A percentile compares a stretch with the other conserved stretches of the same genome.
These are phyloP conservation scores for Schwanniomyces vanrijiae DNA, from an alignment of 805 yeast genomes.

Conservation along the genomic window DNA sequence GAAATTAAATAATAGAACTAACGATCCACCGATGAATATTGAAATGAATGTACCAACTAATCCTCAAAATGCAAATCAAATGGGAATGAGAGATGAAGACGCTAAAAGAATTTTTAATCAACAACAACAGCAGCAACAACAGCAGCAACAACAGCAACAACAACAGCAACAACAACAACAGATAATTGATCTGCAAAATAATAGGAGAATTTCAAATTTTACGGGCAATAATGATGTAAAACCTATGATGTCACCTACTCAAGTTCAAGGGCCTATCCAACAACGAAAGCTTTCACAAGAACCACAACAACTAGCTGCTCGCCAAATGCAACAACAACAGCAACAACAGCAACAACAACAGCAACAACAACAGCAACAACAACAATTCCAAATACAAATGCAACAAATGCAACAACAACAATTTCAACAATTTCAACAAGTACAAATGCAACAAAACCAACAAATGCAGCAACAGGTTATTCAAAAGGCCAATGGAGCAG, in stretches of 20 bases:
- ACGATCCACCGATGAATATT: background rate
- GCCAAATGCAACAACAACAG: constrained; percentile 5
- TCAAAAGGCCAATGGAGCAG: background rate
- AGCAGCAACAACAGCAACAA: constrained; percentile 11
- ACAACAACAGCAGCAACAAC: background rate
- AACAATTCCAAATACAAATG: constrained; percentile 22
- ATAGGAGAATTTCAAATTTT: background rate
- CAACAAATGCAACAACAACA: constrained; percentile 23
- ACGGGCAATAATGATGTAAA: background rate
- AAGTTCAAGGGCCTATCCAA: background rate
- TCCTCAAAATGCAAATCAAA: background rate
- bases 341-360: constrained; percentile 26
- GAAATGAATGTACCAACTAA: background rate
- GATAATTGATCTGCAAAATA: background rate
- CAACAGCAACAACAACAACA: constrained; percentile 10
- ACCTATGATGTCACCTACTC: background rate
- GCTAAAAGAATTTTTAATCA: background rate
- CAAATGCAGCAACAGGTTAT: constrained; percentile 3
- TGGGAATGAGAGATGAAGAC: background rate
- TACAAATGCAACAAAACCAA: constrained; percentile 2
- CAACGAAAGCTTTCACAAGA: background rate
- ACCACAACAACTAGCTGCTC: background rate
- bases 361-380: constrained; percentile 23
- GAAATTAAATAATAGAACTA: background rate
- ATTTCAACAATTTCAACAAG: background rate